Evolutionary conservation across 78 protist species (phyloP), one percentile per base, ranked within the genome.

Genomic region (Protostelium mycophagum): DNA sequence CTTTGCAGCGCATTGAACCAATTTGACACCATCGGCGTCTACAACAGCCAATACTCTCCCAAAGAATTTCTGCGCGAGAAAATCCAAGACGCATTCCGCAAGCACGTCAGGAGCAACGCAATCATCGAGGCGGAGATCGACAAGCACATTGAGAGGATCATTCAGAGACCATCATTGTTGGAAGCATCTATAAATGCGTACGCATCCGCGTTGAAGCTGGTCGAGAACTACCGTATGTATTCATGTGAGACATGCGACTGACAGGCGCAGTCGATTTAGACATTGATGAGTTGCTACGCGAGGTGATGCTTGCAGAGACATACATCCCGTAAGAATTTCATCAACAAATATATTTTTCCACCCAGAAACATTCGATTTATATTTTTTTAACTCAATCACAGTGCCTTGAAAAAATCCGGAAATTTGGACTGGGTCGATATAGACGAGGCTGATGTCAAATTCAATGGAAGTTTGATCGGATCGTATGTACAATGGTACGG

Each of bases 341-440:
- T 51, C 73, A 51, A 25, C 5, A 51, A 16, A 16, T 5, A 51
- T 5, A 51, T 5, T 25, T 5, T 51, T 5, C 5, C 73, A 51
- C 73, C 73, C 31, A 51, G 73, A n/a, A n/a, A n/a, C n/a, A n/a
- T n/a, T n/a, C n/a, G n/a, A n/a, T n/a, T n/a, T n/a, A n/a, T n/a
- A n/a, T n/a, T n/a, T n/a, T n/a, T n/a, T n/a, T n/a, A n/a, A n/a
- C n/a, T n/a, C n/a, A n/a, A n/a, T n/a, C n/a, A 91, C 85, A 92
- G 90, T 34, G 94, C 90, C 0, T 86, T 92, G n/a, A 91, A 91
- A 25, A 92, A 88, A 37, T 35, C 90, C 63, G 91, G 94, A n/a
- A 36, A 91, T 31, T 88, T 92, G 86, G 94, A 92, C 38, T 92
- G 94, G 94, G 89, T 92, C 91, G 92, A 91, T 16, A 16, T 16